These are phyloP conservation scores for Macadamia tetraphylla DNA, from an alignment of 164 flowering plant species.

Conservation along the genomic window DNA sequence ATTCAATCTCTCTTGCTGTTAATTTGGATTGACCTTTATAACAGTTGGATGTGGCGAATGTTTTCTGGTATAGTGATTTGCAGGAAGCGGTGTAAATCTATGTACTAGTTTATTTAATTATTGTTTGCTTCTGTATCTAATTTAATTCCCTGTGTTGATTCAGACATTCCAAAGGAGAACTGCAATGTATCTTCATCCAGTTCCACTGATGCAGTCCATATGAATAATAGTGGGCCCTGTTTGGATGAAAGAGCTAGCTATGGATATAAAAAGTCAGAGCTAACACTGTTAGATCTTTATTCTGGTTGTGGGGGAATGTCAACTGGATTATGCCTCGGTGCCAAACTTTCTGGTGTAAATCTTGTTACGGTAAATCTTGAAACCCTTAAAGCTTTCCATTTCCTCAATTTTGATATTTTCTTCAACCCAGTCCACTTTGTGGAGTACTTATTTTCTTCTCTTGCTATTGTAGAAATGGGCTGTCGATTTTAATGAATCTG, in stretches of 20 bases:
- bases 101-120: not conserved
- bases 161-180: slow-evolving; percentile 26
- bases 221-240: slow-evolving; percentile 13
- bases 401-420: not conserved
- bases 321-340: slow-evolving; percentile 82
- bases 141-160: slow-evolving; percentile 12
- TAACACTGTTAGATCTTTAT: slow-evolving; percentile 57
- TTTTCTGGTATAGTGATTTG: no score
- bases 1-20: no score
- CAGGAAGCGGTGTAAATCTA: not conserved
- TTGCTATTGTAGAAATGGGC: slow-evolving; percentile 71
- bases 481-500: slow-evolving; percentile 51
- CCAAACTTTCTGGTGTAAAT: slow-evolving; percentile 53
- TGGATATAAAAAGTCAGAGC: slow-evolving; percentile 29
- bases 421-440: not conserved
- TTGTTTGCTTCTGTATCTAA: not conserved
- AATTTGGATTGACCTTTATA: no score
- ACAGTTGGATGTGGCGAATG: no score
- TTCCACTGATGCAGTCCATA: slow-evolving; percentile 18
- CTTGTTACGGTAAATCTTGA: slow-evolving; percentile 56
- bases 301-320: slow-evolving; percentile 90
- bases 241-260: slow-evolving; percentile 10
- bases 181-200: slow-evolving; percentile 20
- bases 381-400: not conserved
- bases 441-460: not conserved